Conservation (phyloP, 2,329 filamentous ascomycete species). For the Aspergillus flavus region DNA sequence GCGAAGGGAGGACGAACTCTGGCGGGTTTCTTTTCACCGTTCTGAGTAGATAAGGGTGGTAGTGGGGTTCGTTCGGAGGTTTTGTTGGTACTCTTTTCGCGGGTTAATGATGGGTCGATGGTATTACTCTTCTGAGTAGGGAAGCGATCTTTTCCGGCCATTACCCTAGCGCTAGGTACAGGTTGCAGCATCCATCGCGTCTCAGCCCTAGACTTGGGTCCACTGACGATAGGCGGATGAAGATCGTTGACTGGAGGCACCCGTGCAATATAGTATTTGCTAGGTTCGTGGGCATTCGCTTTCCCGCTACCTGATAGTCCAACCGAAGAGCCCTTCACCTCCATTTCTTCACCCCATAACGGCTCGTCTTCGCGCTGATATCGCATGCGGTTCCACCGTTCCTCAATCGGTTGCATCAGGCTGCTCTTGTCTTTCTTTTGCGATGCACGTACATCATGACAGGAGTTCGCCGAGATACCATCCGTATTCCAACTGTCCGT, state of each 20-base stretch:
- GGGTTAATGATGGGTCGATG: slow-evolving; percentile 15
- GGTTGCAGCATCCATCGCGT: slow-evolving; percentile 92
- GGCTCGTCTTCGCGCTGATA: slow-evolving; percentile 89
- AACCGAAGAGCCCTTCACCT: slow-evolving; percentile 58
- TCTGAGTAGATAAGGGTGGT: slow-evolving; percentile 16
- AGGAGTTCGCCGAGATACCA: slow-evolving; percentile 49
- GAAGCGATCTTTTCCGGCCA: slow-evolving; percentile 74
- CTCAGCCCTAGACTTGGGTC: slow-evolving; percentile 68
- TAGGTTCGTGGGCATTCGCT: slow-evolving; percentile 39
- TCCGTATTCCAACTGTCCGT: slow-evolving; percentile 60
- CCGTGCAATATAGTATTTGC: slow-evolving; percentile 62
- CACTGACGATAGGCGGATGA: slow-evolving; percentile 81
- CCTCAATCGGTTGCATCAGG: slow-evolving; percentile 42
- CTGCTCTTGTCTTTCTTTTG: slow-evolving; percentile 52
- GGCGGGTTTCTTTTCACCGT: slow-evolving; percentile 10
- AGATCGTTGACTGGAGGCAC: slow-evolving; percentile 83
- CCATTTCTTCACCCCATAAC: slow-evolving; percentile 70
- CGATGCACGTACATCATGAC: slow-evolving; percentile 30
- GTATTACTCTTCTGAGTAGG: slow-evolving; percentile 25
- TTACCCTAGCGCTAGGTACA: slow-evolving; percentile 83
- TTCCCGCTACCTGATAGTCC: slow-evolving; percentile 46
- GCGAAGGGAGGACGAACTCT: slow-evolving; percentile 9
- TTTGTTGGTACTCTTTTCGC: slow-evolving; percentile 12
- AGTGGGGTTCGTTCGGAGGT: slow-evolving; percentile 12
- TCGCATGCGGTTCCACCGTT: slow-evolving; percentile 74